Base-by-base conservation (phyloP, 1,139 yeast genomes). In the Kodamaea arcana region DNA sequence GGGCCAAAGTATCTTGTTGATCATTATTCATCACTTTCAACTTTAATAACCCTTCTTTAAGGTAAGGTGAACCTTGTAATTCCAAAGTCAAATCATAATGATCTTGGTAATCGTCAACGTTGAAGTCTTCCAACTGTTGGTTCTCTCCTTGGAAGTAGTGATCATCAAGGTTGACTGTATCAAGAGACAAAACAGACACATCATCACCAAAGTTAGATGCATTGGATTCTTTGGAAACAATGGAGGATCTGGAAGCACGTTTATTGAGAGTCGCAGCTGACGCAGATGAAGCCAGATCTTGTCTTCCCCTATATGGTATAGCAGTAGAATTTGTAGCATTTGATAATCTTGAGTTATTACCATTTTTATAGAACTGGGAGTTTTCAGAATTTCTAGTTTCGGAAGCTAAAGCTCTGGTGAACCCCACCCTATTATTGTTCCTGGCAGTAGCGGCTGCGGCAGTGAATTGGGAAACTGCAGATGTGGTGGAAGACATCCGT, bases 41-140 rank as follows among this genome's bases (percentile, higher is more conserved):
- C 46, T 76, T 71, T 43, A 83, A 64, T 30, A 83, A 56, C 0
- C 94, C 94, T 59, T 84, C 94, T 51, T 83, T 82, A 39, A 81
- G 73, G 75, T 85, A 83, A 2, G 94, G 94, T 2, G 90, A 77
- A 0, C 92, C 94, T 35, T 72, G 70, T 30, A 80, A 65, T 45
- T 80, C 85, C 42, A 83, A 61, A 24, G 72, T 70, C 44, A 76
- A 71, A 54, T 82, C 88, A 42, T 69, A 69, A 25, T 64, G 63
- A 54, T 75, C 80, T 47, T 69, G 74, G 48, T 58, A 69, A 39
- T 67, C 67, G 29, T 63, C 60, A 8, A 64, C 63, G 45, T 67
- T 58, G 40, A 69, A 69, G 36, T 65, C 59, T 33, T 68, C 72
- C 40, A 64, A 45, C 6, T 51, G 44, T 32, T 52, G 57, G 9